Base-by-base conservation (phyloP, 1,284 basidiomycete species). In the Heterobasidion parviporum region DNA sequence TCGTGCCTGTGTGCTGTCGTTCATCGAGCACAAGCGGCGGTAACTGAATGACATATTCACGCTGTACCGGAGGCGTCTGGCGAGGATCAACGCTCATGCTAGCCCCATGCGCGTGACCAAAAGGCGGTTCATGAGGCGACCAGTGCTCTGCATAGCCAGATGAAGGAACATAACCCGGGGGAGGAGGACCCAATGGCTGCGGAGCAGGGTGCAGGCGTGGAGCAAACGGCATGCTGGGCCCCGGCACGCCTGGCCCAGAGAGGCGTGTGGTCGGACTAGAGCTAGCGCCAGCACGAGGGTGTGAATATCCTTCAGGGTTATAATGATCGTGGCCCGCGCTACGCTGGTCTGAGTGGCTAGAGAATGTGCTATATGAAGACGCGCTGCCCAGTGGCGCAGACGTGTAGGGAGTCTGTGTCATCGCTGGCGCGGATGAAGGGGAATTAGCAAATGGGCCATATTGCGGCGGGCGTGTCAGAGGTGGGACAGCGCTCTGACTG, bases 381-480 rank as follows among this genome's bases (percentile, higher is more conserved):
- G 38, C 10, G n/a, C 38, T 10, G 12, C n/a, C 38, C 10, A 41
- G 38, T 10, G 38, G 38, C 38, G 38, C 38, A 41, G 38, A 41
- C 10, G 12, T 10, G 5, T 12, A 41, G 38, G 38, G n/a, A 41
- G 38, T 10, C 38, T 41, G 38, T 12, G n/a, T n/a, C 38, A 41
- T 46, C 33, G 26, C 49, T 41, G 53, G 50, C 34, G 51, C 48
- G 41, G 56, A 53, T 5, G 60, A 56, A 18, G 74, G 72, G 47
- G 69, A 70, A 62, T 72, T 78, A 46, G 79, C 73, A 61, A 82
- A 85, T 14, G 81, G 74, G 32, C 80, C 80, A 63, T 81, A 84
- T 62, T 83, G 82, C 14, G 79, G 79, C 10, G 78, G 79, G 55
- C 75, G 78, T 58, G 72, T 71, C 56, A 77, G 67, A 50, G 56